Base-by-base conservation (phyloP, 495 filamentous ascomycete species). In the Trichoderma asperelloides region DNA sequence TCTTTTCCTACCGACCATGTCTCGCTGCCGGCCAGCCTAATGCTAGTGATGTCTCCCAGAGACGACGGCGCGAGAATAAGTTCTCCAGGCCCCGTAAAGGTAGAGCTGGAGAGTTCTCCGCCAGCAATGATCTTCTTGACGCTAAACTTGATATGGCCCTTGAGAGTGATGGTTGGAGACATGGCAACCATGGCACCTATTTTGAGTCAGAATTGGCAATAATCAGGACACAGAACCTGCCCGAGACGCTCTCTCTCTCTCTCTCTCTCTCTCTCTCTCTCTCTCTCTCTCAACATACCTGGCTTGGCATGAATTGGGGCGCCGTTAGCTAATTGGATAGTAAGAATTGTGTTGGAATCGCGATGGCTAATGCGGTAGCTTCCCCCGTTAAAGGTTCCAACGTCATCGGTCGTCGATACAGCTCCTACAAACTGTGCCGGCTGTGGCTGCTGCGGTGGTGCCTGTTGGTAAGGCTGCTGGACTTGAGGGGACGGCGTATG, bases 301-400 rank as follows among this genome's bases (percentile, higher is more conserved):
- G 95, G 93, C 71, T 90, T 93, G 0, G 87, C 91, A 18, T 81
- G 82, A 57, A 98, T 71, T 0, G 95, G 94, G 72, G 91, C 96
- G 5, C 93, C 94, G 72, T 94, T 87, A 3, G 95, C 94, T 16
- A 98, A 75, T 73, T 97, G 93, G 2, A 98, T 66, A 0, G 96
- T 98, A 60, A 97, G 71, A 49, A 98, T 85, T 0, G 91, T 91
- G 74, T 98, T 98, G 51, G 85, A 87, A 72, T 98, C 93, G 8
- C 95, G 84, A 72, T 98, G 95, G 70, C 91, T 95, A 76, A 98
- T 91, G 25, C 96, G 81, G 74, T 94, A 98, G 69, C 87, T 92
- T 11, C 95, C 95, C 13, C 95, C 95, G 78, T 98, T 97, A 82
- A 98, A 98, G 0, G 89, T 96, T 3, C 95, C 95, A 15, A 93